Percentiles rank a stretch among this genome's conserved stretches.
Evolutionary conservation across 176 grass and related monocot genomes (phyloP).

Genomic region (Cenchrus purpureus): DNA sequence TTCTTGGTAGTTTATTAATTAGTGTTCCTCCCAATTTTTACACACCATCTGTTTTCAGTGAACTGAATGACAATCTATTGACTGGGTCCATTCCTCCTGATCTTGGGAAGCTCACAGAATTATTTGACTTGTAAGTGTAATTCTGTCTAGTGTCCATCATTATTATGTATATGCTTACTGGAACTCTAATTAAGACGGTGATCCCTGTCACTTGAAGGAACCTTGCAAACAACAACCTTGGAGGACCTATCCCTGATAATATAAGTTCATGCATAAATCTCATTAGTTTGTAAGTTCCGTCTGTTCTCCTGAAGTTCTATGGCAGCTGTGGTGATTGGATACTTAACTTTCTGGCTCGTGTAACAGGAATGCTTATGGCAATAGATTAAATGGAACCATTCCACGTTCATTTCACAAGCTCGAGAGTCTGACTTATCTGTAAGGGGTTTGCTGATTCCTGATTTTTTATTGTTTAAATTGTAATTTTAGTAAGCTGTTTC

Average conservation of each 20-base stretch:
- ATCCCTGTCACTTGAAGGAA: constrained; percentile 57
- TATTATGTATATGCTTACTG: constrained; percentile 10
- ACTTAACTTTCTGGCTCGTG: constrained; percentile 29
- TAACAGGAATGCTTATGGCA: constrained; percentile 80
- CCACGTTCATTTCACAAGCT: constrained; percentile 86
- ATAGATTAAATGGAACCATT: constrained; percentile 90
- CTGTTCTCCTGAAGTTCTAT: constrained; percentile 20
- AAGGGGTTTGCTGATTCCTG: constrained; percentile 23
- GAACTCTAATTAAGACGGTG: constrained; percentile 1
- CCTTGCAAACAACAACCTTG: constrained; percentile 85
- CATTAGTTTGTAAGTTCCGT: constrained; percentile 86
- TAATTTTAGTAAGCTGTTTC: constrained; percentile 1
- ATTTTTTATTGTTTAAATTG: background rate
- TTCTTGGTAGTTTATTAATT: constrained; percentile 17
- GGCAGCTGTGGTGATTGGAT: background rate
- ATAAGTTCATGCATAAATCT: constrained; percentile 88
- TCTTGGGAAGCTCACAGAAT: constrained; percentile 80
- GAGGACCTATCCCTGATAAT: constrained; percentile 88
- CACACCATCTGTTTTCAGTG: constrained; percentile 58
- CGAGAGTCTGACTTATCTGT: constrained; percentile 97
- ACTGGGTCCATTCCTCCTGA: constrained; percentile 86
- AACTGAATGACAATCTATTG: constrained; percentile 83
- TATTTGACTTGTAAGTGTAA: constrained; percentile 94
- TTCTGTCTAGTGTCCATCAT: background rate
- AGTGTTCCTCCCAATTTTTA: constrained; percentile 18